These are phyloP conservation scores for Ophiocordyceps camponoti-leonardi DNA, from an alignment of 2,329 filamentous ascomycete genomes.

Conservation along the genomic window DNA sequence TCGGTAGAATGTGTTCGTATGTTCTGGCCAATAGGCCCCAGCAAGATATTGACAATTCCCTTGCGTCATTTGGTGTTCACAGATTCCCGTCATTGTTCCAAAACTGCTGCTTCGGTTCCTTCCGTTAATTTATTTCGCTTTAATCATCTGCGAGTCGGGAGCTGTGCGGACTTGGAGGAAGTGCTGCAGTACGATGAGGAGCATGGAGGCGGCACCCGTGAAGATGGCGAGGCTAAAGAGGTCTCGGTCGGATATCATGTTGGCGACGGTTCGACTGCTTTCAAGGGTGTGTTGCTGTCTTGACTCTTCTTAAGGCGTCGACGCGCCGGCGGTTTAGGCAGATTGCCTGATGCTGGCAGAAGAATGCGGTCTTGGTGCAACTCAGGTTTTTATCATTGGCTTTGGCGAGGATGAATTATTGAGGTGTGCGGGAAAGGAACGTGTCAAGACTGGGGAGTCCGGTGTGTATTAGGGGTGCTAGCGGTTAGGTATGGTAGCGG, in stretches of 20 bases:
- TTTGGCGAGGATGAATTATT: background rate
- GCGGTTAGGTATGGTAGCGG: too few species aligned
- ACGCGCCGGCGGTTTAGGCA: background rate
- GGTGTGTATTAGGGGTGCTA: too few species aligned
- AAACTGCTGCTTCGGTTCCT: background rate
- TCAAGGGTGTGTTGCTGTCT: background rate
- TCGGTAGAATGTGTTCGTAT: background rate
- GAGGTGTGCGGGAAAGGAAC: background rate
- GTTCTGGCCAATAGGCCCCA: background rate
- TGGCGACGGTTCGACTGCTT: slow-evolving; percentile 16
- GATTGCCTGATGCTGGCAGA: background rate
- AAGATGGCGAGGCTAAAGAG: slow-evolving; percentile 88
- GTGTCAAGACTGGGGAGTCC: background rate
- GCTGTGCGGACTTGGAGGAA: slow-evolving; percentile 82
- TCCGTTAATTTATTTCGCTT: background rate
- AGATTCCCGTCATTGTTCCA: background rate
- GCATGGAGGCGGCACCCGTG: slow-evolving; percentile 75
- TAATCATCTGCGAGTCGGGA: slow-evolving; percentile 2
- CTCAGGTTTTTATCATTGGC: background rate
- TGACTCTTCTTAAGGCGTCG: background rate
- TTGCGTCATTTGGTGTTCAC: background rate
- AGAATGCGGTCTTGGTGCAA: background rate
- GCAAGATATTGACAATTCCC: background rate
- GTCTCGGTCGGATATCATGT: slow-evolving; percentile 86
- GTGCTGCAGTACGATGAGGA: slow-evolving; percentile 88